Conservation (phyloP, 495 filamentous ascomycete species). For the Penicillium soppii region DNA sequence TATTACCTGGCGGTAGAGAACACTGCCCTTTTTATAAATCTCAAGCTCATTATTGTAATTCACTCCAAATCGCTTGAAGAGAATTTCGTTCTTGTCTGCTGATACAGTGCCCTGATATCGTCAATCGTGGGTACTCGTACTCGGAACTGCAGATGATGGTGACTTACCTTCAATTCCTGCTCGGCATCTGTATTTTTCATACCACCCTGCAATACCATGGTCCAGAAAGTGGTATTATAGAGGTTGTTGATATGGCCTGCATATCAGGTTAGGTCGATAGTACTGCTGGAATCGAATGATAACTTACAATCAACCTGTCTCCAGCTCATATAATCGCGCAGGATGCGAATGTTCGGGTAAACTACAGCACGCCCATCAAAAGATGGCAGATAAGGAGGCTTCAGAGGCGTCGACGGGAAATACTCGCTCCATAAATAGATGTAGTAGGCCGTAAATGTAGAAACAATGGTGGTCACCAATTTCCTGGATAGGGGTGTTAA, state of each 20-base stretch:
- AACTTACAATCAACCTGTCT: conserved; percentile 88
- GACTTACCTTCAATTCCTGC: conserved; percentile 63
- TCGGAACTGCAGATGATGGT: background rate
- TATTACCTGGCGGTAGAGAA: conserved; percentile 79
- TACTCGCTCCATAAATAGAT: conserved; percentile 74
- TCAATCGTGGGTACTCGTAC: background rate
- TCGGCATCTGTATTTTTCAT: conserved; percentile 77
- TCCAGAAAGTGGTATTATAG: conserved; percentile 97
- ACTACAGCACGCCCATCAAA: conserved; percentile 91
- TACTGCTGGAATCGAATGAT: background rate
- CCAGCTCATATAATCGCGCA: conserved; percentile 96
- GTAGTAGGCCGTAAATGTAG: conserved; percentile 92
- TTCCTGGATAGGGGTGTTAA: conserved; percentile 55
- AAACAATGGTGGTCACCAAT: conserved; percentile 83
- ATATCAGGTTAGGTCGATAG: background rate
- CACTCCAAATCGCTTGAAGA: conserved; percentile 84
- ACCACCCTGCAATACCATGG: conserved; percentile 73
- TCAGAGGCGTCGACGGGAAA: conserved; percentile 66
- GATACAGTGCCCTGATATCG: conserved; percentile 69
- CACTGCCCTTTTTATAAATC: conserved; percentile 89
- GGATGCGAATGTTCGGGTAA: conserved; percentile 74
- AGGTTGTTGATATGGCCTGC: conserved; percentile 95
- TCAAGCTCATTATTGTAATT: conserved; percentile 97
- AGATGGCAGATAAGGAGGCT: conserved; percentile 69
- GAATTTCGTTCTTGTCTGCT: conserved; percentile 90